Base-by-base conservation (phyloP, 2,329 filamentous ascomycete genomes). In the Colletotrichum spaethianum region DNA sequence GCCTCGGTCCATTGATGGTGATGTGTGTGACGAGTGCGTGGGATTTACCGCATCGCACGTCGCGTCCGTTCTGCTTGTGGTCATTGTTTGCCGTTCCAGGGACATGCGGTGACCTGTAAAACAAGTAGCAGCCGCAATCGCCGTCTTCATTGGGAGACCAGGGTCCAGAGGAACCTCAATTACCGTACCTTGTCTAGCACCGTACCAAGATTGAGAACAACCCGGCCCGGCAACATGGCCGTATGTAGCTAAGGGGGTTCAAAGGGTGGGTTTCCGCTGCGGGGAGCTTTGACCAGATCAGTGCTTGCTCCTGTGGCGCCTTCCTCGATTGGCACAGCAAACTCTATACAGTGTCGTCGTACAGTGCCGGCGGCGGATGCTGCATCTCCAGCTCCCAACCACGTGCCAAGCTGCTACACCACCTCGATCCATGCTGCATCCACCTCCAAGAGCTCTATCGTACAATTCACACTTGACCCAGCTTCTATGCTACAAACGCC, bases 221-320 rank as follows among this genome's bases (percentile, higher is more conserved):
- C 31, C 56, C 38, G 55, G 36, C 28, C 38, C 38, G 67, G 67
- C n/a, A 63, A 31, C 63, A 44, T 36, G 56, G 50, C 40, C 63
- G 42, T 67, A 67, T 62, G 63, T 56, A 71, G 63, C 56, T 71
- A 71, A 62, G 33, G 63, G 46, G 63, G 48, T 26, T 26, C 11
- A 33, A 40, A 16, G 14, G 20, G 38, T 50, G 67, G 55, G 53
- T 48, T 57, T 20, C 62, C 57, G 6, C n/a, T 20, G 60, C 31
- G 48, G 63, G 26, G 36, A 67, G 68, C 68, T 71, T 52, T 61
- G 68, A 50, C 56, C 50, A 38, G 16, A 31, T 44, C 16, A 38
- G 38, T 33, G 23, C n/a, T n/a, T 18, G 16, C 28, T 50, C 14
- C 8, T 38, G n/a, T n/a, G n/a, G n/a, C n/a, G n/a, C 28, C 40